Percentiles rank a stretch among this genome's conserved stretches.
phyloP scores from a whole-genome alignment of 1,284 basidiomycete genomes.

The Irpex sp. region DNA sequence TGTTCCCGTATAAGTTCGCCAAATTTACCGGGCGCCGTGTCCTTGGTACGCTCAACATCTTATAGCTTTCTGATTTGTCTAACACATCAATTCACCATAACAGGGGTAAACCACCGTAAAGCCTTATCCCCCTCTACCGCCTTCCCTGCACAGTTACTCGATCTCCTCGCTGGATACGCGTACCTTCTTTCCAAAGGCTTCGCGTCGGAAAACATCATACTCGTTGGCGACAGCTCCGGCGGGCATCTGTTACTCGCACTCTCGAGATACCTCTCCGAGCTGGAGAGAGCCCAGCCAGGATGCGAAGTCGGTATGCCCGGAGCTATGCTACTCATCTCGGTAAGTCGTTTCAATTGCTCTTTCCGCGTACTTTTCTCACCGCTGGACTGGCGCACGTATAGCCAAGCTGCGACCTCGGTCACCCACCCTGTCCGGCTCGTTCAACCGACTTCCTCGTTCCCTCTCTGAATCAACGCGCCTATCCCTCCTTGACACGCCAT shows the following conservation, averaged over 20 bases:
- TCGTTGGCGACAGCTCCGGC: constrained; percentile 12
- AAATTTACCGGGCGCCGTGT: constrained; percentile 8
- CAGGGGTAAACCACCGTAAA: constrained; percentile 12
- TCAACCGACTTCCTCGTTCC: constrained; percentile 12
- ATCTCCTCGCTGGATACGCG: constrained; percentile 8
- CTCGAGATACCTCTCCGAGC: constrained; percentile 11
- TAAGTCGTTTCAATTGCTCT: background rate
- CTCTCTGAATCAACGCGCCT: constrained; percentile 12
- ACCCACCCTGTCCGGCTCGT: constrained; percentile 1
- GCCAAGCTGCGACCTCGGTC: constrained; percentile 13
- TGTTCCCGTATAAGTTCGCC: constrained; percentile 13
- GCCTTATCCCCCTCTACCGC: constrained; percentile 7
- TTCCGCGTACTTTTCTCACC: background rate
- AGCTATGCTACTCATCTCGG: constrained; percentile 10
- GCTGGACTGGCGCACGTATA: background rate
- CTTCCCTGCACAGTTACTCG: constrained; percentile 10
- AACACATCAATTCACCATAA: no score
- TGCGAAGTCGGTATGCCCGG: constrained; percentile 11
- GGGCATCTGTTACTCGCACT: constrained; percentile 9
- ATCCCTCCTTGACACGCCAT: constrained; percentile 11
- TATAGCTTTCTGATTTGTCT: no score
- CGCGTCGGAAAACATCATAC: constrained; percentile 6
- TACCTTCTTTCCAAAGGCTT: constrained; percentile 8
- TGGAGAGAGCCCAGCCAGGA: background rate
- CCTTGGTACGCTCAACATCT: no score